Conservation (phyloP, 495 filamentous ascomycete species). For the Aspergillus cavernicola region DNA sequence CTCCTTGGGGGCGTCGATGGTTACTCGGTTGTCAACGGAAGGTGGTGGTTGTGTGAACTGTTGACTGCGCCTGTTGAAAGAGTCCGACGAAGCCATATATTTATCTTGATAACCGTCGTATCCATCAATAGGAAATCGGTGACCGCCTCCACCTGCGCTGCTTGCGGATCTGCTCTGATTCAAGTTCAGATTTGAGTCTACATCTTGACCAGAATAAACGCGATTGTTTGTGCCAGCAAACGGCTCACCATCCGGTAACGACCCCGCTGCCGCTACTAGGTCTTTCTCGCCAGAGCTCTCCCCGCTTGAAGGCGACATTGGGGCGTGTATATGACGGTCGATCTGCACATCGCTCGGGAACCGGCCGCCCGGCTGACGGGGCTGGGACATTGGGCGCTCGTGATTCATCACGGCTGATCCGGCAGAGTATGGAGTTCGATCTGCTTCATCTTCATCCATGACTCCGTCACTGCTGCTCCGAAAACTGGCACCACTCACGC, state of each 20-base stretch:
- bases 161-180: slow-evolving; percentile 12
- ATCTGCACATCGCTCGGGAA: slow-evolving; percentile 86
- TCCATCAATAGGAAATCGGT: slow-evolving; percentile 24
- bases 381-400: slow-evolving; percentile 45
- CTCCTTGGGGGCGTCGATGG: slow-evolving; percentile 23
- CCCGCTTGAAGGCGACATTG: slow-evolving; percentile 71
- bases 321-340: slow-evolving; percentile 72
- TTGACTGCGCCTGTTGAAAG: slow-evolving; percentile 24
- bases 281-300: slow-evolving; percentile 65
- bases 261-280: slow-evolving; percentile 53
- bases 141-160: neutral
- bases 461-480: slow-evolving; percentile 68
- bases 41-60: slow-evolving; percentile 13
- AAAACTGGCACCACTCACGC: slow-evolving; percentile 64
- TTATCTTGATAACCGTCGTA: slow-evolving; percentile 44
- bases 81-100: slow-evolving; percentile 38
- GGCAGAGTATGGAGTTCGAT: slow-evolving; percentile 65
- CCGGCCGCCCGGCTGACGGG: slow-evolving; percentile 77
- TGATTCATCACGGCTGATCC: slow-evolving; percentile 45
- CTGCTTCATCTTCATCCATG: slow-evolving; percentile 85
- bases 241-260: slow-evolving; percentile 46
- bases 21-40: slow-evolving; percentile 18
- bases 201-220: slow-evolving; percentile 16
- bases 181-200: neutral
- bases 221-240: slow-evolving; percentile 10